Base-by-base conservation (phyloP, 2,329 filamentous ascomycete species). In the Colletotrichum lini region DNA sequence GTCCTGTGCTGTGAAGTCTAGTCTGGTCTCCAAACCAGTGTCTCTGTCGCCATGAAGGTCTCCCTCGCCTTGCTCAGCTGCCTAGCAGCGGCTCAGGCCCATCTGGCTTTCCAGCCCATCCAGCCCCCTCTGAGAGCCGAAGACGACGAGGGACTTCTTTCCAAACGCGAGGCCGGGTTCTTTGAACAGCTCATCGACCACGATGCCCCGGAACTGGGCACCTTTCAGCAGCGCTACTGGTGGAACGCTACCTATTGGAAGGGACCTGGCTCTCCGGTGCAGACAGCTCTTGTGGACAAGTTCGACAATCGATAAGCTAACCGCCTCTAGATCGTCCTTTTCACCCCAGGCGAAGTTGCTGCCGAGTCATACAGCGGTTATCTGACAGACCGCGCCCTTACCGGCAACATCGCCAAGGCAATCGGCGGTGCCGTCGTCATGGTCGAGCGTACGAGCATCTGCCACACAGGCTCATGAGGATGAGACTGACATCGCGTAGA, bases 131-230 rank as follows among this genome's bases (percentile, higher is more conserved):
- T 72, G n/a, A 26, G 47, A 10, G 59, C 45, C 10, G 69, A 72
- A 3, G 58, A 67, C 9, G 50, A 49, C 0, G 69, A 64, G n/a
- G 69, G 58, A 1, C 18, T 15, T 0, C 58, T 72, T 15, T 23
- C 15, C 47, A 72, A 72, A 65, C 65, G 69, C n/a, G 69, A 59
- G 16, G 53, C 59, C 21, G 57, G 40, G 1, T 49, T 53, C 53
- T 90, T 90, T 70, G 77, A 86, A 72, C 89, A 91, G 77, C 81
- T 87, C 65, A 86, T 91, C 59, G 89, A 92, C 75, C 90, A 92
- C 78, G 78, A 82, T 5, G 81, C 90, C 74, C 87, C 88, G 1
- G 80, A 80, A n/a, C 78, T 88, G 15, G 69, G 69, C 16, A 72
- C 69, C 26, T 72, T 72, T 42, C 79, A 82, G 38, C 87, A 89